A percentile compares a stretch with the other conserved stretches of the same genome.
Evolutionary conservation across 1,284 basidiomycete genomes (phyloP).

Genomic region (Tylopilus sp.): DNA sequence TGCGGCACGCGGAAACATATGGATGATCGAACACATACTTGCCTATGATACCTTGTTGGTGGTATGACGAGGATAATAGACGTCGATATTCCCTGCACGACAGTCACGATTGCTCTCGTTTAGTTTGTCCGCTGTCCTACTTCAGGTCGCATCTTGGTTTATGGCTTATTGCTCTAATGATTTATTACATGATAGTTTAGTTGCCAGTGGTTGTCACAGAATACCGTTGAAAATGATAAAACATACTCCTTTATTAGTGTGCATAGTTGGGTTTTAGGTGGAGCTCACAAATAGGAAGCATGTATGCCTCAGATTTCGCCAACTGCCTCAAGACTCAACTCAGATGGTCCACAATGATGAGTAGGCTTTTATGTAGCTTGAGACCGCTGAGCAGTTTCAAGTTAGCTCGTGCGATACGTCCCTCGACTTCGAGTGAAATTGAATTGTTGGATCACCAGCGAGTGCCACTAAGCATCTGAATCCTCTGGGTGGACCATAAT

Average conservation of each 20-base stretch:
- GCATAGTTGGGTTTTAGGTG: too few species aligned
- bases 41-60: conserved; percentile 31
- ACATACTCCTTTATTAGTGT: background rate
- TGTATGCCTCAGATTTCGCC: too few species aligned
- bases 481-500: too few species aligned
- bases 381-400: too few species aligned
- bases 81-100: conserved; percentile 14
- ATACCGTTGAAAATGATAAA: background rate
- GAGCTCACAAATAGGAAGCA: too few species aligned
- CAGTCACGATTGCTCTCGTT: conserved; percentile 3
- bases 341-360: too few species aligned
- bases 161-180: conserved; percentile 15
- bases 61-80: conserved; percentile 24
- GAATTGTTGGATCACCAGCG: too few species aligned
- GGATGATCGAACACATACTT: conserved; percentile 22
- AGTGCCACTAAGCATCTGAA: too few species aligned
- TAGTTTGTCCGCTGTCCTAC: conserved; percentile 17
- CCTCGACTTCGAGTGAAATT: too few species aligned
- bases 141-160: conserved; percentile 10
- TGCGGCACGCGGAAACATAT: conserved; percentile 18
- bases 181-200: conserved; percentile 19
- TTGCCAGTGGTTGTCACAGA: background rate
- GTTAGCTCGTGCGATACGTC: too few species aligned
- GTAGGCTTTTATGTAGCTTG: too few species aligned
- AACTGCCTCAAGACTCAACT: too few species aligned